Evolutionary conservation across 345 rosid genomes (phyloP).

Genomic region (Cardiospermum halicacabum): DNA sequence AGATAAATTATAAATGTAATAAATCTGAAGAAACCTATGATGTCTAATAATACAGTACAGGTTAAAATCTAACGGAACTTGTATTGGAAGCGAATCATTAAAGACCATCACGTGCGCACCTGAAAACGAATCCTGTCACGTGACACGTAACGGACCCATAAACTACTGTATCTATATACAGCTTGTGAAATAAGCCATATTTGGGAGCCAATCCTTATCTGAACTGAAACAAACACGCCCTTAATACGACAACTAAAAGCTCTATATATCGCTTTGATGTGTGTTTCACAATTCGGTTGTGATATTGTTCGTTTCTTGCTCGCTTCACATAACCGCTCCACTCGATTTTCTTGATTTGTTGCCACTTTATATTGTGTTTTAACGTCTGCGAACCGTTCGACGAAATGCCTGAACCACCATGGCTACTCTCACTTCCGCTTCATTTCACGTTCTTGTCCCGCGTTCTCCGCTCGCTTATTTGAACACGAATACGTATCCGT

Average conservation of each 20-base stretch:
- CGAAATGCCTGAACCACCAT: slow-evolving; percentile 96
- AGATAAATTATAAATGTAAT: too few species aligned
- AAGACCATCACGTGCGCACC: too few species aligned
- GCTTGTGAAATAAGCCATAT: background rate
- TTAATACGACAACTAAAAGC: background rate
- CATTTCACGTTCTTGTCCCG: slow-evolving; percentile 24
- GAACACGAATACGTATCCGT: slow-evolving; percentile 18
- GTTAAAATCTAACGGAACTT: too few species aligned
- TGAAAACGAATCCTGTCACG: too few species aligned
- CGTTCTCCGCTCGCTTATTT: slow-evolving; percentile 26
- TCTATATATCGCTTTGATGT: background rate
- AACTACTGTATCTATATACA: too few species aligned
- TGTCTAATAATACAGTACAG: too few species aligned
- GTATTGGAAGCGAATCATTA: too few species aligned
- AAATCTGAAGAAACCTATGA: too few species aligned
- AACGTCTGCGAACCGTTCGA: slow-evolving; percentile 35
- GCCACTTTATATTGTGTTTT: background rate
- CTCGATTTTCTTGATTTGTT: background rate
- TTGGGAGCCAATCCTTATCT: background rate
- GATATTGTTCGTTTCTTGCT: slow-evolving; percentile 62
- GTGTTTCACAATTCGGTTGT: slow-evolving; percentile 27
- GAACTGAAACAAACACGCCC: background rate
- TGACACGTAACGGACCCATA: too few species aligned
- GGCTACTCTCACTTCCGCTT: slow-evolving; percentile 43
- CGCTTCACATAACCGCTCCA: background rate